Conservation (phyloP, 768 basidiomycete genomes). For the Pisolithus sp. region DNA sequence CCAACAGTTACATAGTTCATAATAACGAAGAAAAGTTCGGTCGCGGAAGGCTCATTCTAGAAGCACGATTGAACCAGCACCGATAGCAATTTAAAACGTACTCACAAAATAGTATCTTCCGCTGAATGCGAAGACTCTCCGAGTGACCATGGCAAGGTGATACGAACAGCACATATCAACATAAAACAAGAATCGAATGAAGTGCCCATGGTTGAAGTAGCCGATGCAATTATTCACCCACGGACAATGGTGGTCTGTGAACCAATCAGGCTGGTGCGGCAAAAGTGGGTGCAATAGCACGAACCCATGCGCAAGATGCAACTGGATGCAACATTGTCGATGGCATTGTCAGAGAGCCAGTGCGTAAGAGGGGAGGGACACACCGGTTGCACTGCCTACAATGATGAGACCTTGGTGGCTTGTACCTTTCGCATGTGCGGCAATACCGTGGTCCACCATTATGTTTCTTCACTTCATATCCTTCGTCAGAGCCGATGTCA, state of each 20-base stretch:
- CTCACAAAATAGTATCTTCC: slow-evolving; percentile 48
- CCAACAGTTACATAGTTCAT: slow-evolving; percentile 81
- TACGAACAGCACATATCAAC: slow-evolving; percentile 88
- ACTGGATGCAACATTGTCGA: slow-evolving; percentile 29
- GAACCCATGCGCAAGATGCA: slow-evolving; percentile 88
- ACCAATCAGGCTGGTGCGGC: slow-evolving; percentile 4
- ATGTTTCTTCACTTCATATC: slow-evolving; percentile 85
- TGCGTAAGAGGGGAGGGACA: slow-evolving; percentile 19
- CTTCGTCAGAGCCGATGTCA: slow-evolving; percentile 55
- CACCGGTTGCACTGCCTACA: slow-evolving; percentile 83
- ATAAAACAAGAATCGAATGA: slow-evolving; percentile 86
- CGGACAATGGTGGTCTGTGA: slow-evolving; percentile 80
- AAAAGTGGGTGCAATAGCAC: slow-evolving; percentile 11
- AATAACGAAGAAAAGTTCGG: slow-evolving; percentile 79
- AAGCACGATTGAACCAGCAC: slow-evolving; percentile 1
- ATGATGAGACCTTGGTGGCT: slow-evolving; percentile 88
- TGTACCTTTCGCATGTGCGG: slow-evolving; percentile 77
- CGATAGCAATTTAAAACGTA: not conserved
- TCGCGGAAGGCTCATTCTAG: slow-evolving; percentile 61
- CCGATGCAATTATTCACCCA: slow-evolving; percentile 97
- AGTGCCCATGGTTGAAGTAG: slow-evolving; percentile 83
- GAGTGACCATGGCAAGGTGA: slow-evolving; percentile 78
- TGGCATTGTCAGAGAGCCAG: not conserved
- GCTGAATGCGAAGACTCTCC: slow-evolving; percentile 48
- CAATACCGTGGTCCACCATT: slow-evolving; percentile 83